phyloP scores from a whole-genome alignment of 2,329 filamentous ascomycete genomes.

The Fusarium chlamydosporum region DNA sequence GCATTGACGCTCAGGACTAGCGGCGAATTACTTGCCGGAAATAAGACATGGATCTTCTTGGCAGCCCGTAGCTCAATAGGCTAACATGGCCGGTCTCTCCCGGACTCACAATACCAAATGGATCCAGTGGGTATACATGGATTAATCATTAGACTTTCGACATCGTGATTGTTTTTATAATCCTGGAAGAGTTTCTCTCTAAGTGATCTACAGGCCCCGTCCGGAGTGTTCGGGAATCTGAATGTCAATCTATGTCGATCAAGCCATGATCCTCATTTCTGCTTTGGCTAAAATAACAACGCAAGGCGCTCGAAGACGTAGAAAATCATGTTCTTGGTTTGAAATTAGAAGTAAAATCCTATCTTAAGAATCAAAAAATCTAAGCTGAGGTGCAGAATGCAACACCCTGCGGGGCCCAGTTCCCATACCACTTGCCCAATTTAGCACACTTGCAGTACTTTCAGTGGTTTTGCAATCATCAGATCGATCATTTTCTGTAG shows the following conservation, averaged over 20 bases:
- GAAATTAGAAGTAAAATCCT: accelerated
- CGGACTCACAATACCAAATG: slow-evolving; percentile 9
- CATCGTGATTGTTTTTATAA: background rate
- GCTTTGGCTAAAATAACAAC: background rate
- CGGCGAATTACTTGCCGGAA: slow-evolving; percentile 6
- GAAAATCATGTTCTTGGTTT: background rate
- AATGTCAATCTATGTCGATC: slow-evolving; percentile 4
- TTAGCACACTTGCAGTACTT: background rate
- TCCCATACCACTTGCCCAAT: background rate
- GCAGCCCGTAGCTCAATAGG: background rate
- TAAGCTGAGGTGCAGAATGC: background rate
- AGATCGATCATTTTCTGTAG: too few relatives aligned
- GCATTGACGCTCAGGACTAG: background rate
- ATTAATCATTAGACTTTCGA: background rate
- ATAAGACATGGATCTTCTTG: background rate
- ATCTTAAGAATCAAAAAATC: background rate
- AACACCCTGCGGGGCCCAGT: background rate
- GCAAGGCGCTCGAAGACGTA: background rate
- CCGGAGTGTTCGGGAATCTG: slow-evolving; percentile 11
- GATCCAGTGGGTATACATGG: background rate
- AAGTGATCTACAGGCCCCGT: slow-evolving; percentile 9
- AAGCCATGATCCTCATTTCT: slow-evolving; percentile 2
- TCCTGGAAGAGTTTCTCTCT: background rate
- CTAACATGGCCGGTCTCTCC: background rate
- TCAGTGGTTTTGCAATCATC: background rate